Percentiles rank a stretch among this genome's conserved stretches.
Evolutionary conservation across 768 basidiomycete genomes (phyloP).

Genomic region (Termitomyces sp.): DNA sequence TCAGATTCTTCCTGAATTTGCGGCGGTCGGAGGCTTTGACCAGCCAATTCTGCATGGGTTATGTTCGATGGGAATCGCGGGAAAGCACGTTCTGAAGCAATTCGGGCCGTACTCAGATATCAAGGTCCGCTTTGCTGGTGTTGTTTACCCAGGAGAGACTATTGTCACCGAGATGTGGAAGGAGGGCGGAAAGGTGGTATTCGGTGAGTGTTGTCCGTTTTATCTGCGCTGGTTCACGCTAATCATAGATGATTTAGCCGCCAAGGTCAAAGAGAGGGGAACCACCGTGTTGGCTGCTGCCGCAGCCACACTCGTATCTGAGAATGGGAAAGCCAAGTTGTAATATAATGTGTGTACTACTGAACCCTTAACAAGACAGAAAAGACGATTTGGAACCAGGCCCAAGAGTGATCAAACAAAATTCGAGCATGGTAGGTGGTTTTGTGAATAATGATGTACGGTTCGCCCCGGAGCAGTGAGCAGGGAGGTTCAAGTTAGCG

Average conservation of each 20-base stretch:
- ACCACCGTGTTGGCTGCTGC: conserved; percentile 72
- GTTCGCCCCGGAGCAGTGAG: no score
- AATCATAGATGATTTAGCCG: conserved; percentile 39
- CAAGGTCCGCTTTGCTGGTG: conserved; percentile 92
- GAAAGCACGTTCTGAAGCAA: conserved; percentile 86
- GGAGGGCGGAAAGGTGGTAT: conserved; percentile 86
- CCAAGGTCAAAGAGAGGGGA: conserved; percentile 86
- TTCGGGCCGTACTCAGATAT: conserved; percentile 89
- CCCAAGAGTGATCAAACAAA: no score
- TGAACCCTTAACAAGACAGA: neutral
- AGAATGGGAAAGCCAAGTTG: conserved; percentile 56
- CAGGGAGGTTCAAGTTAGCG: no score
- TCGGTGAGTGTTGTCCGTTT: conserved; percentile 56
- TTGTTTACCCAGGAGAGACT: conserved; percentile 95
- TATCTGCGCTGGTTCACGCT: neutral
- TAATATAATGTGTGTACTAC: conserved; percentile 25
- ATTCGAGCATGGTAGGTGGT: no score
- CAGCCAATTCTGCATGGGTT: conserved; percentile 87
- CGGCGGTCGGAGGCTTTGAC: conserved; percentile 92
- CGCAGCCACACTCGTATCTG: conserved; percentile 66
- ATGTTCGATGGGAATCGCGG: conserved; percentile 89
- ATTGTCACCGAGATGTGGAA: conserved; percentile 99
- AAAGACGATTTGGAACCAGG: no score
- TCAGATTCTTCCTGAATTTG: conserved; percentile 92
- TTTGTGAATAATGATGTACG: no score